Conservation (phyloP, 2,329 filamentous ascomycete genomes). For the Ceratocystis destructans region DNA sequence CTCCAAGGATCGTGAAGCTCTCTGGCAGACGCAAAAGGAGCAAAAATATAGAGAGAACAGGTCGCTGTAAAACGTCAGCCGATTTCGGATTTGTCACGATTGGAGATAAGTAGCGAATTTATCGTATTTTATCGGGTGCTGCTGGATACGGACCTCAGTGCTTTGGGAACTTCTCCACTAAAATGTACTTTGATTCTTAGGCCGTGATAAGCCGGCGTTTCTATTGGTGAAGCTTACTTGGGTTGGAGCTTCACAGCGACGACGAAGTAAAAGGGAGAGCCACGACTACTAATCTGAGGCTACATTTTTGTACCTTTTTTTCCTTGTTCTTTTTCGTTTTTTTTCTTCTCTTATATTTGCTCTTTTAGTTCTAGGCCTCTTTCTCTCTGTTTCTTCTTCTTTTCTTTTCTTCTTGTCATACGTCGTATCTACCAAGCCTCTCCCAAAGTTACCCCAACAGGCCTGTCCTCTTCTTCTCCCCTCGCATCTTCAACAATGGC, state of each 20-base stretch:
- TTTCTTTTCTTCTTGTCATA: not conserved
- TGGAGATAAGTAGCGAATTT: not conserved
- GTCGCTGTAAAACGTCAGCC: not conserved
- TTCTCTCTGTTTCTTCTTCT: not conserved
- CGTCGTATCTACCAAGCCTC: not conserved
- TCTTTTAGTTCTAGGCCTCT: not conserved
- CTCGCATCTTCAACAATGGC: constrained; percentile 5
- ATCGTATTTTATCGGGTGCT: not conserved
- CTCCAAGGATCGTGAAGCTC: not conserved
- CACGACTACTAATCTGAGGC: not conserved
- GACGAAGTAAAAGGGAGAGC: constrained; percentile 11
- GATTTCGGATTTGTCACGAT: constrained; percentile 1
- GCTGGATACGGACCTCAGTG: not conserved
- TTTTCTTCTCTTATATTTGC: not conserved
- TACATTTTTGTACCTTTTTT: not conserved
- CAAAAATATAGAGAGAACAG: not conserved
- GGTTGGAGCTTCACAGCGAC: not conserved
- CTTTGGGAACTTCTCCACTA: not conserved
- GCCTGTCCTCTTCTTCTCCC: not conserved
- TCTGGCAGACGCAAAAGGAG: not conserved
- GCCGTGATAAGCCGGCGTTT: constrained; percentile 26
- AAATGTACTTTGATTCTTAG: constrained; percentile 19
- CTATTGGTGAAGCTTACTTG: not conserved
- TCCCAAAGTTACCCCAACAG: not conserved
- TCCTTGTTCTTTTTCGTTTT: not conserved